phyloP scores from a whole-genome alignment of 768 basidiomycete species.

The Dendrothele bispora region DNA sequence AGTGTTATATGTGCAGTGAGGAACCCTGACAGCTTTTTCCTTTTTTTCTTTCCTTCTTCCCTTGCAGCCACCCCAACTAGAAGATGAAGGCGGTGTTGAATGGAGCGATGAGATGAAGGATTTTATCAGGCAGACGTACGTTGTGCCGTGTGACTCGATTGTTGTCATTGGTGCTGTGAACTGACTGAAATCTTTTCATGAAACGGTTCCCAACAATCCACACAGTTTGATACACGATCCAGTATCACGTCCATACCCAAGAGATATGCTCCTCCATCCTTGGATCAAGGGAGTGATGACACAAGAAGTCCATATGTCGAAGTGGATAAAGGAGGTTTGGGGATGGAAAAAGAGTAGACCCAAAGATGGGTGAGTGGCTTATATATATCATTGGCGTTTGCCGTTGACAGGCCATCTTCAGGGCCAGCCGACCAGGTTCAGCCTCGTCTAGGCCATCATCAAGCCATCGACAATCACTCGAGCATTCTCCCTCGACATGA shows the following conservation, averaged over 20 bases:
- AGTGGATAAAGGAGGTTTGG: constrained; percentile 87
- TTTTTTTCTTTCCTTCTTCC: constrained; percentile 9
- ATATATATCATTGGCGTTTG: background rate
- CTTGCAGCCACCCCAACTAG: constrained; percentile 73
- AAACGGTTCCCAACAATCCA: background rate
- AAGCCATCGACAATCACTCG: constrained; percentile 5
- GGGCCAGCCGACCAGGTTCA: constrained; percentile 29
- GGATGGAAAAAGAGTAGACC: constrained; percentile 61
- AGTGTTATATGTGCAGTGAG: background rate
- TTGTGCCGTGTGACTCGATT: constrained; percentile 10
- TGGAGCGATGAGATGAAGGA: constrained; percentile 91
- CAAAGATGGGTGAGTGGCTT: constrained; percentile 40
- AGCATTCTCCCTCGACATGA: no score
- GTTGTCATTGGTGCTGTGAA: background rate
- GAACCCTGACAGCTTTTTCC: background rate
- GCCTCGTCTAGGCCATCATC: constrained; percentile 20
- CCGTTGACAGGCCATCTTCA: constrained; percentile 3
- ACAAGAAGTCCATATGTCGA: constrained; percentile 84
- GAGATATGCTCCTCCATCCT: constrained; percentile 78
- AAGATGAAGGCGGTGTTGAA: constrained; percentile 65
- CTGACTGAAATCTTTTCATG: no score
- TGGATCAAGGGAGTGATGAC: constrained; percentile 81
- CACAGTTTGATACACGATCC: constrained; percentile 71
- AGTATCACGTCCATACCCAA: constrained; percentile 72
- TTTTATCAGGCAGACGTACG: constrained; percentile 84